Conservation (phyloP, 2,329 filamentous ascomycete species). For the Ascochyta lentis region DNA sequence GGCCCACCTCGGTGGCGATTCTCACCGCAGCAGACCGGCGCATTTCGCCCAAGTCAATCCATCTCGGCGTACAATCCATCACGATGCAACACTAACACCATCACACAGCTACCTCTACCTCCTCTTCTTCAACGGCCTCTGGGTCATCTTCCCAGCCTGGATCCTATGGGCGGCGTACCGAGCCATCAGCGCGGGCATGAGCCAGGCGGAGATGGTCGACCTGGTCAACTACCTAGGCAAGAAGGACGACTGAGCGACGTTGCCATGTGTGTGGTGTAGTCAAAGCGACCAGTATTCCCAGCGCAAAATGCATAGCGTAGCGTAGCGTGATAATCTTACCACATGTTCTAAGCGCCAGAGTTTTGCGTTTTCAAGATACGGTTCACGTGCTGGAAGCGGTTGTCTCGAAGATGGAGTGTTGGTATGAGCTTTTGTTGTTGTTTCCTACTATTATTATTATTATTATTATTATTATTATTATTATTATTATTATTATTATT, state of each 20-base stretch:
- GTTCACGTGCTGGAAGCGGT: too few species aligned
- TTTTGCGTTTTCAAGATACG: too few species aligned
- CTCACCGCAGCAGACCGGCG: conserved; percentile 7
- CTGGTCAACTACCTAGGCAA: conserved; percentile 47
- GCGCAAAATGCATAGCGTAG: too few species aligned
- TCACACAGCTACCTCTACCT: conserved; percentile 63
- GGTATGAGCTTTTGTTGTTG: too few species aligned
- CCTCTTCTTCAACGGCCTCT: conserved; percentile 69
- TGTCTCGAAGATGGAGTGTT: too few species aligned
- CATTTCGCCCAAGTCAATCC: not conserved
- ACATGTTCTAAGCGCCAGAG: too few species aligned
- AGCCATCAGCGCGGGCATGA: conserved; percentile 51
- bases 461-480: too few species aligned
- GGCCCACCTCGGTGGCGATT: conserved; percentile 16
- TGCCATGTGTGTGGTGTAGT: too few species aligned
- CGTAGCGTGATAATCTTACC: too few species aligned
- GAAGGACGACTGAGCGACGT: conserved; percentile 30
- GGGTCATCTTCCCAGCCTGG: conserved; percentile 67
- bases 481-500: too few species aligned
- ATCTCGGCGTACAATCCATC: not conserved
- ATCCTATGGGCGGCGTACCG: conserved; percentile 60
- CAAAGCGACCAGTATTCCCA: too few species aligned
- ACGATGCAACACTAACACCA: not conserved
- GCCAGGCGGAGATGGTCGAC: conserved; percentile 48
- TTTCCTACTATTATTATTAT: too few species aligned